Conservation (phyloP, 2,329 filamentous ascomycete genomes). For the Fusarium sp. region DNA sequence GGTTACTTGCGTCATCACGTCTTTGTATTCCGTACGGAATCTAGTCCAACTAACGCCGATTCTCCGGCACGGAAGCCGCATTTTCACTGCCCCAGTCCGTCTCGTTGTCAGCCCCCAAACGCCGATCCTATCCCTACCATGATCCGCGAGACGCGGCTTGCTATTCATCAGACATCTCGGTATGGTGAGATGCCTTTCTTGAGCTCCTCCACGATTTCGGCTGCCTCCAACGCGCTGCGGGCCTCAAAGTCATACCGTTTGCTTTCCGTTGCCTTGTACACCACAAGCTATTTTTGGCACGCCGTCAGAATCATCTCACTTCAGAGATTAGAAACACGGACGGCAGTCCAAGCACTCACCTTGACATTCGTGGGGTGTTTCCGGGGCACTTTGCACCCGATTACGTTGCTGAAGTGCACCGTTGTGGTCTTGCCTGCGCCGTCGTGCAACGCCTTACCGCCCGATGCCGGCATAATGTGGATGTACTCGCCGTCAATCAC, state of each 20-base stretch:
- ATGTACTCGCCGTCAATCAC: conserved; percentile 90
- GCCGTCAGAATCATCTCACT: conserved; percentile 26
- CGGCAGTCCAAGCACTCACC: conserved; percentile 60
- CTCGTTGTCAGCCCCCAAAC: conserved; percentile 8
- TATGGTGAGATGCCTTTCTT: conserved; percentile 83
- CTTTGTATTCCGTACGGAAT: conserved; percentile 7
- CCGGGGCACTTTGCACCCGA: conserved; percentile 85
- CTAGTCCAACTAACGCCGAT: conserved; percentile 4
- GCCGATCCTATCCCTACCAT: conserved; percentile 6
- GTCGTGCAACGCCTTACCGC: conserved; percentile 76
- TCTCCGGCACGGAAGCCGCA: not conserved
- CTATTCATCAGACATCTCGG: conserved; percentile 58
- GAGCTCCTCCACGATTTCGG: conserved; percentile 85
- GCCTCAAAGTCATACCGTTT: conserved; percentile 91
- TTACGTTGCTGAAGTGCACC: conserved; percentile 85
- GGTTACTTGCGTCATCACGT: conserved; percentile 8
- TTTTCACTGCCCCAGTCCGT: conserved; percentile 1
- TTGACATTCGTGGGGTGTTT: conserved; percentile 88
- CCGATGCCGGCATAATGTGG: conserved; percentile 83
- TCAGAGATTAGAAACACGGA: not conserved
- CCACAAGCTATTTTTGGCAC: conserved; percentile 68
- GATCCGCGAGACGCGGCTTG: not conserved
- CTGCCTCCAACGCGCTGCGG: conserved; percentile 78
- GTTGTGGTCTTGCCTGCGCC: conserved; percentile 81
- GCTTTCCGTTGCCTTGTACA: conserved; percentile 82